These are phyloP conservation scores for Sergeia podlipaevii DNA, from an alignment of 208 protist species.

Conservation along the genomic window DNA sequence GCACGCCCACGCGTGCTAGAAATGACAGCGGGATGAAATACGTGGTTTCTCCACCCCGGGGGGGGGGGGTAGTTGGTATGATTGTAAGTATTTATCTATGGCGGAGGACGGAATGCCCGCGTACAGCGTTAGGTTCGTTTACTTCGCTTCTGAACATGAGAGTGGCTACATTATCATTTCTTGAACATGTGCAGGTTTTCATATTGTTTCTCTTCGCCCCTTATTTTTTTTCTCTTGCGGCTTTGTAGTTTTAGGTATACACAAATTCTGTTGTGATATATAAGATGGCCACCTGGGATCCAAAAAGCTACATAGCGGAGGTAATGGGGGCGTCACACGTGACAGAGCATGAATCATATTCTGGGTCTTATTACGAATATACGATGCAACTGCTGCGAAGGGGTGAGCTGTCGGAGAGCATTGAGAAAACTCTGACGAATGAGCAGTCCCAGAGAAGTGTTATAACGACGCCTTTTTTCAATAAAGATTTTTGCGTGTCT, in stretches of 20 bases:
- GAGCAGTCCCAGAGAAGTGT: conserved; percentile 7
- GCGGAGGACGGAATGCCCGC: no score
- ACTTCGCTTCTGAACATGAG: no score
- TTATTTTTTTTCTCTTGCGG: neutral
- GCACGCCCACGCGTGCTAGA: neutral
- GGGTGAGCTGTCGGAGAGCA: conserved; percentile 14
- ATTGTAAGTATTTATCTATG: no score
- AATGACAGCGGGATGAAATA: no score
- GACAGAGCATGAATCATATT: neutral
- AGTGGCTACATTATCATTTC: no score
- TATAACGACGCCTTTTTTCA: conserved; percentile 12
- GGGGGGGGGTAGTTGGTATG: no score
- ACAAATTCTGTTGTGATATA: neutral
- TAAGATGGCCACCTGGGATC: conserved; percentile 27
- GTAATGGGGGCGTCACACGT: conserved; percentile 12
- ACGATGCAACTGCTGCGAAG: conserved; percentile 16
- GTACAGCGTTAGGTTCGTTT: no score
- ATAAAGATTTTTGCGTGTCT: neutral
- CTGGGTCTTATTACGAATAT: conserved; percentile 23
- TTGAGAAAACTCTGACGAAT: conserved; percentile 2
- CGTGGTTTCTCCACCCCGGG: no score
- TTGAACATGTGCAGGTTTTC: neutral
- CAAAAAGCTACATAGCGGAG: conserved; percentile 30
- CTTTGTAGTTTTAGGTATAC: no score
- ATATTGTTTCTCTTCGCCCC: neutral